Percentiles rank a stretch among this genome's conserved stretches.
Conservation (phyloP, 1,284 basidiomycete species). For the Mycena sp. region DNA sequence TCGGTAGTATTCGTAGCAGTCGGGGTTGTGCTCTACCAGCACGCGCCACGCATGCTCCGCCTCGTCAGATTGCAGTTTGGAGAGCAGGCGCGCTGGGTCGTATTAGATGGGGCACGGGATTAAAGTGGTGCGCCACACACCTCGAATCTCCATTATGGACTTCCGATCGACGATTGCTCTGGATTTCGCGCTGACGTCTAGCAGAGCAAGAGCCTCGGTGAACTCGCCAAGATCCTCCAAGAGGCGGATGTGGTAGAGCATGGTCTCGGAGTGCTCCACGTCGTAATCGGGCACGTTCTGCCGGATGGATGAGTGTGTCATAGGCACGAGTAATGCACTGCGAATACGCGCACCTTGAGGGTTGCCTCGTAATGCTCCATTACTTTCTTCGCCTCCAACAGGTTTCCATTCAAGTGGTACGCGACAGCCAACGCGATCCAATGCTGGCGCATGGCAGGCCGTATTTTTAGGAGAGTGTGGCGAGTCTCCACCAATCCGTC, state of each 20-base stretch:
- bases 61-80: constrained; percentile 71
- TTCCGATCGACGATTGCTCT: constrained; percentile 77
- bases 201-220: constrained; percentile 66
- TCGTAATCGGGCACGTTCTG: constrained; percentile 83
- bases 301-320: constrained; percentile 10
- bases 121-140: constrained; percentile 58
- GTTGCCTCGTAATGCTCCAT: constrained; percentile 75
- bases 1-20: constrained; percentile 84
- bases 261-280: constrained; percentile 86
- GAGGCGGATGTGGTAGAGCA: constrained; percentile 85
- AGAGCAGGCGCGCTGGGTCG: constrained; percentile 74
- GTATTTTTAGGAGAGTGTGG: constrained; percentile 80
- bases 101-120: constrained; percentile 25
- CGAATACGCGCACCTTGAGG: constrained; percentile 60
- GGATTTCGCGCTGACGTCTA: constrained; percentile 75
- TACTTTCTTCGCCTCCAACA: constrained; percentile 77
- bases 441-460: constrained; percentile 87
- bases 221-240: constrained; percentile 81
- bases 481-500: constrained; percentile 86
- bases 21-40: constrained; percentile 88
- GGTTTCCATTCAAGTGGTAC: constrained; percentile 85
- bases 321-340: neutral
- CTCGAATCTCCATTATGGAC: constrained; percentile 77
- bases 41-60: constrained; percentile 83
- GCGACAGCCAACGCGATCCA: constrained; percentile 94